These are phyloP conservation scores for Bertia moriformis DNA, from an alignment of 2,329 filamentous ascomycete genomes.

Conservation along the genomic window DNA sequence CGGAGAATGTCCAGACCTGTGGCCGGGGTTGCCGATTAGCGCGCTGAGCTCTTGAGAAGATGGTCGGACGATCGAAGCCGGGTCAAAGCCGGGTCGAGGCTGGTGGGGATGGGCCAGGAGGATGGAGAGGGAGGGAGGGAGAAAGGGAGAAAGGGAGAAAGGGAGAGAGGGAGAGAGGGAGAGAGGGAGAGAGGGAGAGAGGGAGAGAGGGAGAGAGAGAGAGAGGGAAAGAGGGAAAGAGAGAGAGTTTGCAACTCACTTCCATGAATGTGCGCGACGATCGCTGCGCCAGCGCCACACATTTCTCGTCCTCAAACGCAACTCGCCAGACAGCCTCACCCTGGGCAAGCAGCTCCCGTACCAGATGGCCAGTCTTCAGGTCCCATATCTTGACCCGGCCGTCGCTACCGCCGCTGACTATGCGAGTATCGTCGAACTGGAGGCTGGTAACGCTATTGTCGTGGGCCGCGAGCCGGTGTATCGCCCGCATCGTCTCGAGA, in stretches of 20 bases:
- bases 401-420: conserved; percentile 90
- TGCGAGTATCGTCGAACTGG: conserved; percentile 89
- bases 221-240: conserved; percentile 2
- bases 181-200: neutral
- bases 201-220: conserved; percentile 2
- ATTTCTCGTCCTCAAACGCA: conserved; percentile 96
- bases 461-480: conserved; percentile 86
- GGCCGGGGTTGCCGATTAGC: too few relatives aligned
- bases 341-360: conserved; percentile 79
- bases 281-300: conserved; percentile 82
- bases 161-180: conserved; percentile 1
- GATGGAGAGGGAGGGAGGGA: conserved; percentile 5
- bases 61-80: too few relatives aligned
- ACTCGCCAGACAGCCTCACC: conserved; percentile 96
- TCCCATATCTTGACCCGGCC: conserved; percentile 99
- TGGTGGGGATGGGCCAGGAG: too few relatives aligned
- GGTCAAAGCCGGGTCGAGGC: too few relatives aligned
- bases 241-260: conserved; percentile 56
- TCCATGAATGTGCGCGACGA: conserved; percentile 89
- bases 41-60: too few relatives aligned
- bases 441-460: conserved; percentile 97
- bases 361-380: conserved; percentile 75
- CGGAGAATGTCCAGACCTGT: conserved; percentile 89
- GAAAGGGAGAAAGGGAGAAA: neutral
- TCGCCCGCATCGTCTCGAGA: conserved; percentile 73